Evolutionary conservation across 352 stramenopile genomes (phyloP), one percentile per base, ranked within the genome.

Genomic region (Phytophthora macrochlamydospora): DNA sequence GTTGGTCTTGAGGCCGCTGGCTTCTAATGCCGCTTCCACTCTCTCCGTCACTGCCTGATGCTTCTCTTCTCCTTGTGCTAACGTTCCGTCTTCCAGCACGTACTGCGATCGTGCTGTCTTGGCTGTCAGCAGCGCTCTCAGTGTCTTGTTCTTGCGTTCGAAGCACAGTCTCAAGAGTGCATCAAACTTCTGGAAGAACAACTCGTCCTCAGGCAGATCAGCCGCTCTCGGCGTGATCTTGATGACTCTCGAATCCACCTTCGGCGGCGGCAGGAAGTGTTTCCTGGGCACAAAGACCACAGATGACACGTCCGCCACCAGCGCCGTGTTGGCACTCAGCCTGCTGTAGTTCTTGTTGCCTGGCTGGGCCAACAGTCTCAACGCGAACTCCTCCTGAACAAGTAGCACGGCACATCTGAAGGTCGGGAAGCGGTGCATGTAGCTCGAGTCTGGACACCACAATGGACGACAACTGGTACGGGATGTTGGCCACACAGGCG

Each of bases 401-500:
- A 96, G 70, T 38, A 96, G 63, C 62, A 96, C 84, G 0, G 81
- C 79, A 54, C 76, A 89, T 53, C 80, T 72, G 54, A 92, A 81
- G 11, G 56, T 76, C 1, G 82, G 75, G 53, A 85, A 89, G 24
- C 64, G 62, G 56, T 85, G 76, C 75, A 92, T 88, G 69, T 92
- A 90, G 62, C 58, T 91, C n/a, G 75, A 82, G 72, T 28, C 86
- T 70, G 29, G 79, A 90, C 44, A 96, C 75, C 52, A 96, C 82
- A 24, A 93, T 69, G 1, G 89, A 96, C 57, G 87, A 94, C 42
- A 96, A 77, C 42, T 96, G 83, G 69, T 96, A 96, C 62, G 89
- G 89, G 40, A 96, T 92, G 59, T 96, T 96, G 50, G 89, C 89
- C 4, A 95, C 87, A 24, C 84, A 93, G 35, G 83, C 83, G 59